Evolutionary conservation across 306 rosid species (phyloP).

Genomic region (Fagus sylvatica): DNA sequence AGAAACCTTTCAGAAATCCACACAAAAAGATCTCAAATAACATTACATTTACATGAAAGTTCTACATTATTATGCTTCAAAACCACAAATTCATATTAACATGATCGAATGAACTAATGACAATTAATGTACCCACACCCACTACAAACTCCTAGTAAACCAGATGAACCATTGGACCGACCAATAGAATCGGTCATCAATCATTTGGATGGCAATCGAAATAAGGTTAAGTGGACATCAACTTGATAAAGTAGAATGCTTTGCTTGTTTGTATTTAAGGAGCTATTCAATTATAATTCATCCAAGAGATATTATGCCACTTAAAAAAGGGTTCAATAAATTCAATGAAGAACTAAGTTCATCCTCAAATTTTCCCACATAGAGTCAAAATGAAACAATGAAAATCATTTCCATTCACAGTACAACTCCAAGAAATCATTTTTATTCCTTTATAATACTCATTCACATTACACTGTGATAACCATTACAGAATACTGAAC

Average conservation of each 20-base stretch:
- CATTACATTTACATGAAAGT: neutral
- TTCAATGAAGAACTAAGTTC: too few relatives aligned
- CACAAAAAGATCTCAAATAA: neutral
- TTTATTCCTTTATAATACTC: too few relatives aligned
- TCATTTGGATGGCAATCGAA: neutral
- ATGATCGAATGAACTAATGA: neutral
- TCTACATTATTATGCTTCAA: constrained; percentile 1
- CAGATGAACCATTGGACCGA: neutral
- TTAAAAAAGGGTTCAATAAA: neutral
- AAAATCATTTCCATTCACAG: too few relatives aligned
- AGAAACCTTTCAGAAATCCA: neutral
- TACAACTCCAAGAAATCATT: too few relatives aligned
- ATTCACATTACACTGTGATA: too few relatives aligned
- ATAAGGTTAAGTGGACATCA: neutral
- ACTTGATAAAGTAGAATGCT: neutral
- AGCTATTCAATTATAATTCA: neutral
- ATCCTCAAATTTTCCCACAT: too few relatives aligned
- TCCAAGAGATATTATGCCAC: neutral
- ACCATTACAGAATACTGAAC: too few relatives aligned
- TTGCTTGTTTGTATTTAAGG: neutral
- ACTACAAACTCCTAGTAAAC: neutral
- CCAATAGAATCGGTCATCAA: neutral
- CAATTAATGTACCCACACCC: neutral
- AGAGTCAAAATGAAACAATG: too few relatives aligned
- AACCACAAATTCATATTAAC: neutral